phyloP scores from a whole-genome alignment of 2,329 filamentous ascomycete species.

The Fusarium dimerum region DNA sequence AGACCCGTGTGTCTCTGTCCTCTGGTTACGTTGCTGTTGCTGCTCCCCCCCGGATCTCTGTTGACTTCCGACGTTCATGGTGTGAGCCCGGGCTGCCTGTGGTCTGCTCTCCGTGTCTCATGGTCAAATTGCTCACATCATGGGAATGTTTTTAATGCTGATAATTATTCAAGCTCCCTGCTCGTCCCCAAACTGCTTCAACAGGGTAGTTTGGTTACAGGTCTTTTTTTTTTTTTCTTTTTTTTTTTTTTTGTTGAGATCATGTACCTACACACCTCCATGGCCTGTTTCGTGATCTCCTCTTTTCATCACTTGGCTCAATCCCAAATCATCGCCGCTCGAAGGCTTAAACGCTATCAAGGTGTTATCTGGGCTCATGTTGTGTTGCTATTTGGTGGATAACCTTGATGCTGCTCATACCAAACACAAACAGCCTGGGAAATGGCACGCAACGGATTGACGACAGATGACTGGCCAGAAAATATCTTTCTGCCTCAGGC shows the following conservation, averaged over 20 bases:
- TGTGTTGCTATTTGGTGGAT: too few species aligned
- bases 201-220: too few species aligned
- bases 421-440: conserved; percentile 1
- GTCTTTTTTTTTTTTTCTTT: too few species aligned
- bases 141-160: conserved; percentile 17
- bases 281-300: too few species aligned
- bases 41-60: conserved; percentile 10
- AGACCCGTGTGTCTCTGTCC: conserved; percentile 5
- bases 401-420: too few species aligned
- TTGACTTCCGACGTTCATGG: conserved; percentile 21
- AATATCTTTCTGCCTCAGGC: conserved; percentile 13
- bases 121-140: conserved; percentile 17
- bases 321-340: too few species aligned
- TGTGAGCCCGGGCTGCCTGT: conserved; percentile 25
- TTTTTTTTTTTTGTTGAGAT: too few species aligned
- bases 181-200: too few species aligned
- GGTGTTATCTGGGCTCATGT: too few species aligned
- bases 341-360: too few species aligned
- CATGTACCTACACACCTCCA: too few species aligned
- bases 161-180: not conserved
- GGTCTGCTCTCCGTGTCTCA: conserved; percentile 25
- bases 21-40: conserved; percentile 18
- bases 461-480: conserved; percentile 3
- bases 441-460: conserved; percentile 9
- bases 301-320: too few species aligned